phyloP scores from a whole-genome alignment of 345 rosid genomes.

The Excoecaria agallocha region DNA sequence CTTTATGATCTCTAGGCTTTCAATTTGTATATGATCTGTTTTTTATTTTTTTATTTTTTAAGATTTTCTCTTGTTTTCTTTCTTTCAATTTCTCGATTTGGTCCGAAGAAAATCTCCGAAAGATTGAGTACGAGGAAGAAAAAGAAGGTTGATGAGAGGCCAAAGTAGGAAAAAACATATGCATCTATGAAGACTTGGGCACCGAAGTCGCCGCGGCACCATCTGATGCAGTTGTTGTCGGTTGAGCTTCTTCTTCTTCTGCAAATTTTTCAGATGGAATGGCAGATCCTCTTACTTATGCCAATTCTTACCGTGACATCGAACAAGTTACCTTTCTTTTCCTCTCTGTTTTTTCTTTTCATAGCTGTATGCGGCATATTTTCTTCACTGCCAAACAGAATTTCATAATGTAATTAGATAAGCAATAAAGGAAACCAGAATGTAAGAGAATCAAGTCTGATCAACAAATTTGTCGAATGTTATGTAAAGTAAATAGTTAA shows the following conservation, averaged over 20 bases:
- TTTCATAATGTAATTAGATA: no score
- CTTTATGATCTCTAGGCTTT: constrained; percentile 9
- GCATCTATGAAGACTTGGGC: constrained; percentile 88
- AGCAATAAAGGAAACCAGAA: no score
- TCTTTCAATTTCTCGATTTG: not conserved
- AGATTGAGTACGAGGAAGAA: not conserved
- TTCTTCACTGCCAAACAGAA: no score
- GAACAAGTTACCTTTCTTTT: constrained; percentile 59
- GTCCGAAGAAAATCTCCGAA: not conserved
- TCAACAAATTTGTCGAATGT: no score
- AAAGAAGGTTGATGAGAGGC: constrained; percentile 38
- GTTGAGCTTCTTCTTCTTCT: constrained; percentile 39
- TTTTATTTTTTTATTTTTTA: not conserved
- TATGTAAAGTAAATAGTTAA: no score
- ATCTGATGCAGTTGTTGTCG: constrained; percentile 49
- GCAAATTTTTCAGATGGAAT: constrained; percentile 85
- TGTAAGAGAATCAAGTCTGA: no score
- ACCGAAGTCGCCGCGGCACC: constrained; percentile 52
- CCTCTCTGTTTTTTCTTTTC: not conserved
- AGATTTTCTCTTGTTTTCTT: not conserved
- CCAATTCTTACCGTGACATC: constrained; percentile 74
- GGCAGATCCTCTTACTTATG: constrained; percentile 89
- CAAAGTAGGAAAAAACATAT: constrained; percentile 44
- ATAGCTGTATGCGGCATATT: not conserved
- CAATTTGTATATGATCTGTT: constrained; percentile 12